Evolutionary conservation across 257 asterid genomes (phyloP).

Genomic region (Ocimum tenuiflorum): DNA sequence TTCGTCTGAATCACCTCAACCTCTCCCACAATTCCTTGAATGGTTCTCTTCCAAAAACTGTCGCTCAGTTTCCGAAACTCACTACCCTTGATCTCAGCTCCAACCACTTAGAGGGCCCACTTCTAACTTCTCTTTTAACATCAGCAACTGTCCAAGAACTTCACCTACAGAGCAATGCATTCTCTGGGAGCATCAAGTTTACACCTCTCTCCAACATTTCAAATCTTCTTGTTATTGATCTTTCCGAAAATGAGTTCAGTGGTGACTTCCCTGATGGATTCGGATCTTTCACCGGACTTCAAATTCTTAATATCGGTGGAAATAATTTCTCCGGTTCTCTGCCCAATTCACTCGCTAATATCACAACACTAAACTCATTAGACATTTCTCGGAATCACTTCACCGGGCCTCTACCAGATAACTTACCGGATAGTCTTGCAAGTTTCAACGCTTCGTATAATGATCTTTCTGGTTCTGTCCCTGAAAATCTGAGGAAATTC

Average conservation of each 20-base stretch:
- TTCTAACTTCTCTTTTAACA: slow-evolving; percentile 47
- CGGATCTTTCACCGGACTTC: slow-evolving; percentile 50
- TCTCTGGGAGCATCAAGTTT: slow-evolving; percentile 56
- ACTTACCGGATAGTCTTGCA: slow-evolving; percentile 52
- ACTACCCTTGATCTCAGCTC: slow-evolving; percentile 71
- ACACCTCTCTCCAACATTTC: slow-evolving; percentile 42
- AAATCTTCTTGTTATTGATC: slow-evolving; percentile 53
- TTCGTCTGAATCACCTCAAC: slow-evolving; percentile 71
- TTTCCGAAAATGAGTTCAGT: slow-evolving; percentile 51
- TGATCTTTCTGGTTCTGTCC: slow-evolving; percentile 79
- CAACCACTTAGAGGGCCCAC: slow-evolving; percentile 65
- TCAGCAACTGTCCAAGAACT: slow-evolving; percentile 67
- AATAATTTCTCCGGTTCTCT: slow-evolving; percentile 74
- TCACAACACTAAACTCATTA: slow-evolving; percentile 39
- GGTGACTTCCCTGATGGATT: slow-evolving; percentile 62
- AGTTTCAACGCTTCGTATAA: slow-evolving; percentile 76
- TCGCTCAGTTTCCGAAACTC: slow-evolving; percentile 62
- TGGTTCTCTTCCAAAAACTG: slow-evolving; percentile 59
- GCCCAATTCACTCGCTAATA: slow-evolving; percentile 49
- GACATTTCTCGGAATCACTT: slow-evolving; percentile 68
- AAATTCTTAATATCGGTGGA: slow-evolving; percentile 51
- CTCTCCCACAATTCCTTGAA: slow-evolving; percentile 57
- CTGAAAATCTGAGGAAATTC: slow-evolving; percentile 76
- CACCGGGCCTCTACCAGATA: slow-evolving; percentile 60
- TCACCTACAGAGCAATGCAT: slow-evolving; percentile 55